These are phyloP conservation scores for Amanita jacksonii DNA, from an alignment of 768 basidiomycete genomes.

Conservation along the genomic window DNA sequence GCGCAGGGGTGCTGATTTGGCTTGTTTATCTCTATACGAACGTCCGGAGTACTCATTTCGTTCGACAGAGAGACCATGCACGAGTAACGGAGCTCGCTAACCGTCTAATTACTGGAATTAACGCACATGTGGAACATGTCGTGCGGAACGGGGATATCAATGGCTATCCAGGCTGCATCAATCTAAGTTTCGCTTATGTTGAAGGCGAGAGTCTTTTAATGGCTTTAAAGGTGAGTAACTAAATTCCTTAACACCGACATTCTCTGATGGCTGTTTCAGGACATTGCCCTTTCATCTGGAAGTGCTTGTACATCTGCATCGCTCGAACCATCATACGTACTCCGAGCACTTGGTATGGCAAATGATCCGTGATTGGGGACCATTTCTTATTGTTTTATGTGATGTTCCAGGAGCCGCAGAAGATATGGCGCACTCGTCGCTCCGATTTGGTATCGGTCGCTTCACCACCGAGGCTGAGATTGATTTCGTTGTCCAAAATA, in stretches of 20 bases:
- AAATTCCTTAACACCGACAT: slow-evolving; percentile 1
- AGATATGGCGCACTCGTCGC: slow-evolving; percentile 97
- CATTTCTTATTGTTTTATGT: neutral
- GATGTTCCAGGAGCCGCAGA: slow-evolving; percentile 73
- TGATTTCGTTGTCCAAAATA: slow-evolving; percentile 86
- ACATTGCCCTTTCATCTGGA: slow-evolving; percentile 95
- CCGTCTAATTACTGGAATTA: slow-evolving; percentile 74
- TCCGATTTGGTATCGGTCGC: slow-evolving; percentile 95
- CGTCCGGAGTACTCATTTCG: slow-evolving; percentile 13
- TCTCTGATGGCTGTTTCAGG: slow-evolving; percentile 33
- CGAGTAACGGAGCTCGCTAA: slow-evolving; percentile 68
- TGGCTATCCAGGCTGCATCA: slow-evolving; percentile 95
- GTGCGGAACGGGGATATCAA: slow-evolving; percentile 87
- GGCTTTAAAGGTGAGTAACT: slow-evolving; percentile 75
- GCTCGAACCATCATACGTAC: slow-evolving; percentile 95
- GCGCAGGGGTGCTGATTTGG: slow-evolving; percentile 93
- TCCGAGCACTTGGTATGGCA: slow-evolving; percentile 76
- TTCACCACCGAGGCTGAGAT: slow-evolving; percentile 98
- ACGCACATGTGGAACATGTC: slow-evolving; percentile 78
- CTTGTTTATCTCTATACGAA: neutral
- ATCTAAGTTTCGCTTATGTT: slow-evolving; percentile 92
- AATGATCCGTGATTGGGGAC: neutral
- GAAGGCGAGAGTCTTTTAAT: slow-evolving; percentile 96
- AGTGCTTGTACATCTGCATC: slow-evolving; percentile 99
- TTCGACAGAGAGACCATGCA: slow-evolving; percentile 64